Conservation (phyloP, 345 rosid species). For the Kandelia obovata region DNA sequence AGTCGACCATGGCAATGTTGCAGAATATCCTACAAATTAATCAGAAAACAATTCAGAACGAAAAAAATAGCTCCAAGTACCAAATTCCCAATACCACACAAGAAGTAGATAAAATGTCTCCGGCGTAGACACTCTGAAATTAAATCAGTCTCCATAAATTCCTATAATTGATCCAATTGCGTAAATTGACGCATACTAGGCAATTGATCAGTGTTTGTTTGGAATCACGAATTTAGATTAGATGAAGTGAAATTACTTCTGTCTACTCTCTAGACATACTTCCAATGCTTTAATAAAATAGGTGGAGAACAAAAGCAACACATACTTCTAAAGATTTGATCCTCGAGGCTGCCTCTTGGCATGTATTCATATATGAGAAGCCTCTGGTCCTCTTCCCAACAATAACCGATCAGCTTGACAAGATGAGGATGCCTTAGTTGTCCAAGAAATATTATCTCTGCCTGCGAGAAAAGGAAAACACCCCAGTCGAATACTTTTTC, state of each 20-base stretch:
- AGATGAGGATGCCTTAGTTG: conserved; percentile 65
- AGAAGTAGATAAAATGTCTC: background rate
- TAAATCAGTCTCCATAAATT: no score
- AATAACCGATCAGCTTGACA: conserved; percentile 77
- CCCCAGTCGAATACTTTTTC: background rate
- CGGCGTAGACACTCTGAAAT: no score
- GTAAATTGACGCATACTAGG: no score
- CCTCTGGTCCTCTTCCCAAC: conserved; percentile 68
- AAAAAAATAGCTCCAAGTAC: background rate
- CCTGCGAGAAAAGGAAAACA: conserved; percentile 37
- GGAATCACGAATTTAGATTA: no score
- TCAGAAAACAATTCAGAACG: background rate
- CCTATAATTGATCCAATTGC: no score
- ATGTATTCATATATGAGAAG: conserved; percentile 69
- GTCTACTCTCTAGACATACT: no score
- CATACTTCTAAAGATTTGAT: conserved; percentile 70
- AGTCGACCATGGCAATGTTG: conserved; percentile 57
- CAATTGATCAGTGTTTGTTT: no score
- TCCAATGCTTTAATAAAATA: no score
- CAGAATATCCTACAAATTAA: conserved; percentile 42
- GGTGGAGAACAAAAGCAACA: background rate
- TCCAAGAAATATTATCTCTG: conserved; percentile 78
- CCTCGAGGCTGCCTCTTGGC: conserved; percentile 72
- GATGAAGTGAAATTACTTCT: no score
- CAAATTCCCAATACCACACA: background rate